Conservation (phyloP, 805 yeast species). For the Ogataea nonfermentans region DNA sequence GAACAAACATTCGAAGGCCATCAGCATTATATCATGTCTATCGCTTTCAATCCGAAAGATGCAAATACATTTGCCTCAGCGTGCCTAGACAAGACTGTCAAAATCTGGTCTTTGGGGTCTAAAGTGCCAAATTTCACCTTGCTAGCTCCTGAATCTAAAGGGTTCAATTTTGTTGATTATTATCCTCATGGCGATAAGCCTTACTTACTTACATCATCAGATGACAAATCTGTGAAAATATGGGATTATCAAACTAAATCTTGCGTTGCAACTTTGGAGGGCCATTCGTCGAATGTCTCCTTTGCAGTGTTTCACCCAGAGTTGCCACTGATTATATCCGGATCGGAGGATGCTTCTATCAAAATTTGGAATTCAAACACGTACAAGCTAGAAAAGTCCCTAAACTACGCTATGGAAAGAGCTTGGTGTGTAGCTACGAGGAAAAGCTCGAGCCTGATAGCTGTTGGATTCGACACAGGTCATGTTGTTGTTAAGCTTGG, state of each 20-base stretch:
- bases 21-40: slow-evolving; percentile 90
- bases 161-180: slow-evolving; percentile 94
- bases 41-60: slow-evolving; percentile 96
- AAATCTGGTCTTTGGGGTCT: slow-evolving; percentile 93
- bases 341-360: slow-evolving; percentile 94
- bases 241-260: slow-evolving; percentile 99
- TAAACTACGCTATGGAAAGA: slow-evolving; percentile 89
- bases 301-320: slow-evolving; percentile 99
- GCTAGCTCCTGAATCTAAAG: slow-evolving; percentile 86
- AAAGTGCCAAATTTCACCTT: slow-evolving; percentile 87
- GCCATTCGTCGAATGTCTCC: slow-evolving; percentile 91
- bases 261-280: slow-evolving; percentile 90
- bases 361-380: slow-evolving; percentile 95
- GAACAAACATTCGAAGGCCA: slow-evolving; percentile 95
- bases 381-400: slow-evolving; percentile 87
- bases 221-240: slow-evolving; percentile 81
- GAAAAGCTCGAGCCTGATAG: slow-evolving; percentile 72
- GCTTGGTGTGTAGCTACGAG: slow-evolving; percentile 91
- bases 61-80: slow-evolving; percentile 97
- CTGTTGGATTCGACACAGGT: slow-evolving; percentile 95
- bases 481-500: slow-evolving; percentile 86
- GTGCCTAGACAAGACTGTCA: slow-evolving; percentile 92
- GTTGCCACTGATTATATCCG: slow-evolving; percentile 89
- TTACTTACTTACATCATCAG: slow-evolving; percentile 86
- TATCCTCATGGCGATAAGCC: slow-evolving; percentile 98